These are phyloP conservation scores for Pelagomonas calceolata DNA, from an alignment of 108 stramenopile species.

Conservation along the genomic window DNA sequence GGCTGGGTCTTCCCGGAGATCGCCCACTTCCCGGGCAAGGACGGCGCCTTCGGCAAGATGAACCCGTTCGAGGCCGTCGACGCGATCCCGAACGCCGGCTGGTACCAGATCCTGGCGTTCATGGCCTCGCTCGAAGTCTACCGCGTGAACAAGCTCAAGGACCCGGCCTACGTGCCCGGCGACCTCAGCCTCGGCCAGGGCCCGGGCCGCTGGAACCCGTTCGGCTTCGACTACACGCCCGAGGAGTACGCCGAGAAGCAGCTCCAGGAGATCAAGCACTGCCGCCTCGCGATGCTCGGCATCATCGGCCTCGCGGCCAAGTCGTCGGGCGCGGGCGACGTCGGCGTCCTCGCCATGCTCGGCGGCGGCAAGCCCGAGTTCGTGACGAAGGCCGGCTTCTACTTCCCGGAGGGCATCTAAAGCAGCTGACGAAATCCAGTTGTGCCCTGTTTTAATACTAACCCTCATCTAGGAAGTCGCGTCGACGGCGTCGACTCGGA, in stretches of 20 bases:
- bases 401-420: slow-evolving; percentile 86
- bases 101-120: slow-evolving; percentile 70
- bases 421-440: too few species aligned
- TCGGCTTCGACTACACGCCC: slow-evolving; percentile 78
- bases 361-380: slow-evolving; percentile 71
- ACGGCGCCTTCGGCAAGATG: slow-evolving; percentile 73
- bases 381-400: slow-evolving; percentile 73
- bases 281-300: slow-evolving; percentile 92
- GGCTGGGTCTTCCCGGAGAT: slow-evolving; percentile 86
- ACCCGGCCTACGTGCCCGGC: slow-evolving; percentile 56
- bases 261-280: slow-evolving; percentile 92
- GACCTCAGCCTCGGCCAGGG: slow-evolving; percentile 80
- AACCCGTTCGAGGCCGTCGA: slow-evolving; percentile 79
- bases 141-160: slow-evolving; percentile 69
- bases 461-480: too few species aligned
- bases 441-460: too few species aligned
- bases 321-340: slow-evolving; percentile 58
- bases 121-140: slow-evolving; percentile 70
- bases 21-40: slow-evolving; percentile 85
- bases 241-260: slow-evolving; percentile 89
- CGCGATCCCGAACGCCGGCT: slow-evolving; percentile 63
- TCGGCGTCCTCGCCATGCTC: slow-evolving; percentile 63
- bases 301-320: slow-evolving; percentile 76
- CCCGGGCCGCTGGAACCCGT: slow-evolving; percentile 79
- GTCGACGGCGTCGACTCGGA: too few species aligned